Evolutionary conservation across 2,329 filamentous ascomycete genomes (phyloP), one percentile per base, ranked within the genome.

Genomic region (Trichoderma hamatum): DNA sequence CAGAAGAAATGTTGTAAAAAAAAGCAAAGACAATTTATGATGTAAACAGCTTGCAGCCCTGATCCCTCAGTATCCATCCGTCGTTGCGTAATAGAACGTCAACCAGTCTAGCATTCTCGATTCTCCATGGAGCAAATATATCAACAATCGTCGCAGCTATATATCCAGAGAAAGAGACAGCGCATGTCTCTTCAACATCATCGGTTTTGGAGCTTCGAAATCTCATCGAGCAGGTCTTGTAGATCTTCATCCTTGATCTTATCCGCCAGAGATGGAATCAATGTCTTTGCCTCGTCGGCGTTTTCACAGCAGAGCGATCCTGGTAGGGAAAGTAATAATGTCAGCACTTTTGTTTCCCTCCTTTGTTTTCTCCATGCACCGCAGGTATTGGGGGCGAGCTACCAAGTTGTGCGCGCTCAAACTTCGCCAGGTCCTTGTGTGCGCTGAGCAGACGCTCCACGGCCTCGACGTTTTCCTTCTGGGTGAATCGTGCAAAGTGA

Each of bases 351-450:
- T 36, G 46, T 55, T 43, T 39, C 26, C 3, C 4, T 39, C n/a
- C 5, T 39, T 2, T 60, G n/a, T 13, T 3, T 30, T 28, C 28
- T 28, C 21, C 24, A 39, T 24, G 3, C 11, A 16, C 43, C 6
- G 32, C 32, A 46, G 24, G 13, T 46, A 30, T 5, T 14, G 52
- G 46, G 46, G 24, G 10, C 2, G 34, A 59, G 85, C 70, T 84
- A 94, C 94, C 95, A 72, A 98, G 85, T 82, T 97, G 93, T 55
- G 93, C 94, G 75, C 93, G 89, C 86, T 99, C 96, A 78, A 98
- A 98, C 79, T 94, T 92, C 76, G 93, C 92, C 74, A 99, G 84
- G 78, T 93, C 89, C 72, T 89, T 88, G 77, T 93, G 91, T 69
- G 90, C 88, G 73, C 92, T 92, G 72, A 97, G 86, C 74, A 97